These are phyloP conservation scores for Clarireedia paspali DNA, from an alignment of 2,329 filamentous ascomycete genomes.

Conservation along the genomic window DNA sequence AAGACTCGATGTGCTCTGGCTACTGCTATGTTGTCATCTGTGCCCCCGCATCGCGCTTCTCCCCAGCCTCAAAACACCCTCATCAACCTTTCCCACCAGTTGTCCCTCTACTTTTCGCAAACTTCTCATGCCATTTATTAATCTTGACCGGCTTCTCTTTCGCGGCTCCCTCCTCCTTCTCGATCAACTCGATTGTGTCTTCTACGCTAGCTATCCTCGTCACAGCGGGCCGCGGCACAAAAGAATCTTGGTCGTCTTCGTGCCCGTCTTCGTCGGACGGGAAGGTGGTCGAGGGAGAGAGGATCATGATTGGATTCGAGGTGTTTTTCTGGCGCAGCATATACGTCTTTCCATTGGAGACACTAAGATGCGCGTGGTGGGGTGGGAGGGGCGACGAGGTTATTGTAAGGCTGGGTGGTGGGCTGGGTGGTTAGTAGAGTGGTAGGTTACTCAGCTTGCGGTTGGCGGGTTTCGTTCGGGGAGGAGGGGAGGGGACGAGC, in stretches of 20 bases:
- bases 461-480: neutral
- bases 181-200: conserved; percentile 54
- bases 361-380: conserved; percentile 13
- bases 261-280: conserved; percentile 18
- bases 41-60: neutral
- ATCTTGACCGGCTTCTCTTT: conserved; percentile 25
- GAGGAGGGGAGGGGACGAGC: neutral
- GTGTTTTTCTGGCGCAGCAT: conserved; percentile 59
- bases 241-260: conserved; percentile 9
- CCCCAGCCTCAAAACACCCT: neutral
- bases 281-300: conserved; percentile 32
- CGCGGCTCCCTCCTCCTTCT: conserved; percentile 29
- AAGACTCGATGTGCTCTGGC: too few relatives aligned
- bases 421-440: conserved; percentile 8
- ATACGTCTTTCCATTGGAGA: conserved; percentile 42
- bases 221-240: conserved; percentile 33
- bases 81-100: neutral
- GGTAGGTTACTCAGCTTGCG: neutral
- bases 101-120: conserved; percentile 31
- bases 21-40: too few relatives aligned
- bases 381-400: conserved; percentile 30
- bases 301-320: conserved; percentile 55
- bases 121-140: conserved; percentile 54
- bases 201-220: conserved; percentile 48
- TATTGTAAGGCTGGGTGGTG: conserved; percentile 17